phyloP scores from a whole-genome alignment of 768 basidiomycete species.

The Tricholomella constricta region DNA sequence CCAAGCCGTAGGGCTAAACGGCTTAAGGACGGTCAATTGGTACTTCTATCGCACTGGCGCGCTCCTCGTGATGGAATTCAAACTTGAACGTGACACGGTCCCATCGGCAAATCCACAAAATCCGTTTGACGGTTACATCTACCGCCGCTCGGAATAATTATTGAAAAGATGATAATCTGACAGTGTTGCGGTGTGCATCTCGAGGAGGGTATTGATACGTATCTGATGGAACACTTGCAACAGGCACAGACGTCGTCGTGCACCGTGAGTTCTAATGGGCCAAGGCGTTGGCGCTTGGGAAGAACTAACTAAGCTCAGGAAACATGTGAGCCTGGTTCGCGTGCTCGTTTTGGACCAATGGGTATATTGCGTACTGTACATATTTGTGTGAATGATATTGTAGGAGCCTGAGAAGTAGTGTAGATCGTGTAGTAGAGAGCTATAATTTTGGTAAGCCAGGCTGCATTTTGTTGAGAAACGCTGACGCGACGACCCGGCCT shows the following conservation, averaged over 20 bases:
- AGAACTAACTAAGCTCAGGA: neutral
- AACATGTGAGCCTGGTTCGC: neutral
- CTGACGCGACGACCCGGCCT: slow-evolving; percentile 64
- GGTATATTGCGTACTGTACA: slow-evolving; percentile 18
- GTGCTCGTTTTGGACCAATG: neutral
- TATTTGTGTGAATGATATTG: slow-evolving; percentile 6
- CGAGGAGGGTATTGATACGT: slow-evolving; percentile 6
- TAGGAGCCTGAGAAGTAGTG: neutral
- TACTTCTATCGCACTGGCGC: too few relatives aligned
- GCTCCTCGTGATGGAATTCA: too few relatives aligned
- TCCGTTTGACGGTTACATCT: neutral
- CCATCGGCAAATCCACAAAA: neutral
- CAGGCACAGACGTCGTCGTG: neutral
- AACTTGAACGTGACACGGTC: too few relatives aligned
- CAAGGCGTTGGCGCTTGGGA: slow-evolving; percentile 2
- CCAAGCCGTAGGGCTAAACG: too few relatives aligned
- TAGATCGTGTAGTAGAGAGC: neutral
- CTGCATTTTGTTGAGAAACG: slow-evolving; percentile 75
- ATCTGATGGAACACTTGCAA: slow-evolving; percentile 3
- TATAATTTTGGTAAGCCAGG: slow-evolving; percentile 53
- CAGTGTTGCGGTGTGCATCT: neutral
- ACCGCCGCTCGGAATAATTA: neutral
- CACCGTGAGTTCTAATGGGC: neutral
- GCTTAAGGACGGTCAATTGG: too few relatives aligned
- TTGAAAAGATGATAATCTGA: neutral